Percentiles rank a stretch among this genome's conserved stretches.
These are phyloP conservation scores for Hansenula sp. DNA, from an alignment of 1,139 yeast genomes.

Conservation along the genomic window DNA sequence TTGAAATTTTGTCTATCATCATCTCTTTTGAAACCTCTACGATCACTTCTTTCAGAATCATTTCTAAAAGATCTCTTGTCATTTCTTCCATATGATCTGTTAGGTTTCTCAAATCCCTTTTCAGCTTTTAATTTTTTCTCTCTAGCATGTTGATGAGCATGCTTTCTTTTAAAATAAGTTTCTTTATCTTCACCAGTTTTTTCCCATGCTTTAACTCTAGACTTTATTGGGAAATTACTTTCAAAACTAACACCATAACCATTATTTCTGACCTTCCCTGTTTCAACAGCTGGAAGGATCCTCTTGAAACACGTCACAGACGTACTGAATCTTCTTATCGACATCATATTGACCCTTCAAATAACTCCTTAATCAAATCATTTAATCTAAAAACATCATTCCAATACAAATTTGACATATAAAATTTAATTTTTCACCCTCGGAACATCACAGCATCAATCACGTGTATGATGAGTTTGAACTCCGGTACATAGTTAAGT, in stretches of 20 bases:
- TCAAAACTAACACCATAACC: conserved; percentile 28
- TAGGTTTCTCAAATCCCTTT: not conserved
- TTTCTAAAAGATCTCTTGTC: not conserved
- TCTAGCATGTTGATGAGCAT: conserved; percentile 54
- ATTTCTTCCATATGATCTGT: not conserved
- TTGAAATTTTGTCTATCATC: too few relatives aligned
- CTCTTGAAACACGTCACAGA: not conserved
- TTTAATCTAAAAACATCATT: not conserved
- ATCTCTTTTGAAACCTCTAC: not conserved
- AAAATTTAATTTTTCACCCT: conserved; percentile 3
- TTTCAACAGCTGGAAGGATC: conserved; percentile 9
- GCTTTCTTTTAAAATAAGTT: conserved; percentile 47
- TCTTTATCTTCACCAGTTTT: conserved; percentile 48
- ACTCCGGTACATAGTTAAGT: too few relatives aligned
- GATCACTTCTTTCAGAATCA: not conserved
- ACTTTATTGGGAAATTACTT: conserved; percentile 37
- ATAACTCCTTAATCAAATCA: not conserved
- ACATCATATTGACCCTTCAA: not conserved
- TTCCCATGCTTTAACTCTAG: conserved; percentile 53
- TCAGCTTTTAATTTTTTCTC: conserved; percentile 27
- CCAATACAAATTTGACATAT: not conserved
- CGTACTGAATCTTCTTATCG: not conserved
- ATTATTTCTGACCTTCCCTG: conserved; percentile 1
- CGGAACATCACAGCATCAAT: not conserved
- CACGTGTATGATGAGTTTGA: not conserved